Conservation (phyloP, 2,329 filamentous ascomycete genomes). For the Pleurostoma richardsiae region DNA sequence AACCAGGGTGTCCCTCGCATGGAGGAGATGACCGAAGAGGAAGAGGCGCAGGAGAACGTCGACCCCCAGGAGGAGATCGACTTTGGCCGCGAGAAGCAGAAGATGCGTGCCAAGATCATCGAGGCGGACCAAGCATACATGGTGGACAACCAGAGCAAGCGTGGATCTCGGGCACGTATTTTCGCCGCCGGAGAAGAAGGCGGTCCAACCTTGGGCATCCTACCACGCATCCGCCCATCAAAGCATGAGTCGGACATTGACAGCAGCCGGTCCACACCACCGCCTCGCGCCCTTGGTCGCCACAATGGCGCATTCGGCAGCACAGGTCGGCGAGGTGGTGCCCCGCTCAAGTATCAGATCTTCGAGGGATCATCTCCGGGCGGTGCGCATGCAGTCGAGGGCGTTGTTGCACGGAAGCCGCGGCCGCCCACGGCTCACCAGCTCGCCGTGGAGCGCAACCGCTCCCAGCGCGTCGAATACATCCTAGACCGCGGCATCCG, state of each 20-base stretch:
- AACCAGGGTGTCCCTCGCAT: conserved; percentile 68
- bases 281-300: conserved; percentile 33
- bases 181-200: conserved; percentile 38
- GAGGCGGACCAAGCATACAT: conserved; percentile 69
- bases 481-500: conserved; percentile 72
- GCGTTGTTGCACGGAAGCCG: conserved; percentile 56
- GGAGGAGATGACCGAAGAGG: conserved; percentile 57
- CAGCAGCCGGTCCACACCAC: conserved; percentile 47
- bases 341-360: conserved; percentile 53
- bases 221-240: conserved; percentile 58
- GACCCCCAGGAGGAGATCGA: conserved; percentile 65
- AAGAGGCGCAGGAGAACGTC: conserved; percentile 66
- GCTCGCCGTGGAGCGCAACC: conserved; percentile 72
- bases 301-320: conserved; percentile 27
- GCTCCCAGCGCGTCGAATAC: conserved; percentile 75
- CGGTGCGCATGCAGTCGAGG: conserved; percentile 46
- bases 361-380: conserved; percentile 58
- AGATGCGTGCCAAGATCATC: conserved; percentile 69
- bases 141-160: conserved; percentile 55
- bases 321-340: conserved; percentile 34
- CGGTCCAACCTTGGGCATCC: conserved; percentile 46
- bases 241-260: conserved; percentile 56
- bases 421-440: conserved; percentile 78
- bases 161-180: conserved; percentile 33
- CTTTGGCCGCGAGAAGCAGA: conserved; percentile 69